Evolutionary conservation across 2,329 filamentous ascomycete genomes (phyloP), one percentile per base, ranked within the genome.

Genomic region (Penicillium sp.): DNA sequence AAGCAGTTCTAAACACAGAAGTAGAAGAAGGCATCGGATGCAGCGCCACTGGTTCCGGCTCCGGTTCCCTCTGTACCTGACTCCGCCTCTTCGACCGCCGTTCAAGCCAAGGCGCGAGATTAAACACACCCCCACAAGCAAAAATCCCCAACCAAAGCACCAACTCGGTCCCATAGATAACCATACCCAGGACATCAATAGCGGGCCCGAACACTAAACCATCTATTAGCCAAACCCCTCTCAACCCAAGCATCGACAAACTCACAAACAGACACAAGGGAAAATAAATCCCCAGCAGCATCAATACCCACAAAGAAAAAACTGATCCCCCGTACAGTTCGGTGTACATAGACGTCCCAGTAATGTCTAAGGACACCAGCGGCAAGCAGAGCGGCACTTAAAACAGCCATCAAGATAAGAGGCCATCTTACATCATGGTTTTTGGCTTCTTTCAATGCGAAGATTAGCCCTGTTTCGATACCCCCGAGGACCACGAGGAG

Each of bases 241-340:
- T 10, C 24, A 9, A 29, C 5, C 6, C 15, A 23, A 43, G 24
- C 13, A 24, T 8, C n/a, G 1, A 41, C 6, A 23, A 32, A 66
- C 69, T 51, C 54, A 73, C 70, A 70, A 13, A 88, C 72, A 0
- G 84, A 85, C 2, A 84, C 63, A 0, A 88, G 69, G 0, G 83
- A 87, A 46, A 83, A 83, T 3, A 88, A 63, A 63, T 88, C 85
- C 0, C 85, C 85, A 0, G 81, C 74, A 0, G 84, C 85, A 66
- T 88, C 85, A 38, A 88, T 84, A 1, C 74, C 81, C 0, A 87
- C 83, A 56, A 89, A 89, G 2, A 87, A 71, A 65, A 88, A 88
- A 1, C 83, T 87, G 33, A 88, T 87, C 6, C 85, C 84, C 12
- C 83, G 75, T 1, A 87, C 84, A 0, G 83, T 86, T 6, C 81